Conservation (phyloP, 2,329 filamentous ascomycete genomes). For the Scopulariopsis brevicaulis region DNA sequence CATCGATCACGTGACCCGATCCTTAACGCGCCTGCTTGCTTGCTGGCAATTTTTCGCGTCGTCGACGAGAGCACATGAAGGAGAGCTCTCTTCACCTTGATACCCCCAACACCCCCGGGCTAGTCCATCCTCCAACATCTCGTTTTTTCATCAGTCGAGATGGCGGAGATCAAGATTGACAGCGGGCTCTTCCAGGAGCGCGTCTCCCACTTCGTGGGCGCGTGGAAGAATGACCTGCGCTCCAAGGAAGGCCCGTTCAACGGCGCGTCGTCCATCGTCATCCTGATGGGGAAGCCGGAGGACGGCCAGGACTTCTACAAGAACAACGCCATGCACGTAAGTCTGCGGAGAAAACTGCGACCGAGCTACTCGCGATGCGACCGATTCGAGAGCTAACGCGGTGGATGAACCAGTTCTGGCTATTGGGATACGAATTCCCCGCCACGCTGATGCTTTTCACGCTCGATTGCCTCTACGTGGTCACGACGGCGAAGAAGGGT, state of each 20-base stretch:
- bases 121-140: constrained; percentile 1
- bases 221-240: constrained; percentile 96
- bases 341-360: constrained; percentile 15
- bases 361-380: neutral
- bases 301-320: constrained; percentile 83
- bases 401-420: constrained; percentile 66
- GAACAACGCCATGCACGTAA: constrained; percentile 90
- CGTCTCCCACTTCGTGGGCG: constrained; percentile 71
- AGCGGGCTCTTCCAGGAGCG: constrained; percentile 89
- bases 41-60: constrained; percentile 4
- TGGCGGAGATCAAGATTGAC: constrained; percentile 89
- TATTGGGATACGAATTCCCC: constrained; percentile 96
- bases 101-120: neutral
- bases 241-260: constrained; percentile 75
- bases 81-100: neutral
- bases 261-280: constrained; percentile 74
- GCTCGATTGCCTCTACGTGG: constrained; percentile 74
- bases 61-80: neutral
- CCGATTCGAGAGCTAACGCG: neutral
- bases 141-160: constrained; percentile 14
- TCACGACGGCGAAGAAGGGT: constrained; percentile 98
- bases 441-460: constrained; percentile 92
- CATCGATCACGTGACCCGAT: constrained; percentile 1
- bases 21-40: constrained; percentile 2
- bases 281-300: constrained; percentile 92